These are phyloP conservation scores for Candolleomyces aberdarensis DNA, from an alignment of 768 basidiomycete species.

Conservation along the genomic window DNA sequence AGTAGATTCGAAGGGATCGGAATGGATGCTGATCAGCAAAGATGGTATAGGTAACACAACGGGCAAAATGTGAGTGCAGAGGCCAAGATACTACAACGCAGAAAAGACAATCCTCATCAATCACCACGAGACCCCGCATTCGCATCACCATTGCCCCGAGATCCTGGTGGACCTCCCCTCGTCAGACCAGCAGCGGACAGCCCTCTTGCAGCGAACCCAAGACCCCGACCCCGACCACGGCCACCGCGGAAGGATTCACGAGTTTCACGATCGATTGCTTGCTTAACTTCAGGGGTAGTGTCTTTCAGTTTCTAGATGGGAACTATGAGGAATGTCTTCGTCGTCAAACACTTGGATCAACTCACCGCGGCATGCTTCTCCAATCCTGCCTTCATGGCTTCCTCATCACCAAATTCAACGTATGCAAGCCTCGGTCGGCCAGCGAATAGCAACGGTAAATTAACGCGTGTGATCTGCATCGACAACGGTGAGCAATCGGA, in stretches of 20 bases:
- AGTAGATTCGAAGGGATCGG: no score
- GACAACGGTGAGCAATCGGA: background rate
- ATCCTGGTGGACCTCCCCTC: conserved; percentile 21
- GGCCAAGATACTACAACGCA: no score
- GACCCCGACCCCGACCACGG: conserved; percentile 53
- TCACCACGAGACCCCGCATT: background rate
- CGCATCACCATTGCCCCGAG: conserved; percentile 15
- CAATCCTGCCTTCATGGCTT: conserved; percentile 76
- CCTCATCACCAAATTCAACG: conserved; percentile 89
- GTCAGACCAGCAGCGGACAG: conserved; percentile 72
- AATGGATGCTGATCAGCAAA: no score
- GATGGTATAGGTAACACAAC: no score
- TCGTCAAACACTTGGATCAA: background rate
- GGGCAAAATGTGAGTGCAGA: no score
- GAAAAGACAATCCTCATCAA: background rate
- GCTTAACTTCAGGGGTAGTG: conserved; percentile 59
- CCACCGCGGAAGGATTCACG: conserved; percentile 35
- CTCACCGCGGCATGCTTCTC: conserved; percentile 71
- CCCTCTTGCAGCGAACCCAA: conserved; percentile 61
- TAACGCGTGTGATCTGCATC: conserved; percentile 63
- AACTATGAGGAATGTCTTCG: no score
- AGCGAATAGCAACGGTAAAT: conserved; percentile 46
- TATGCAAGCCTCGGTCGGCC: conserved; percentile 69
- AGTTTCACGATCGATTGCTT: conserved; percentile 59
- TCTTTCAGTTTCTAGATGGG: conserved; percentile 65